Evolutionary conservation across 192 early-diverging fungal genomes (phyloP), one percentile per base, ranked within the genome.

Genomic region (Dissophora globulifera): DNA sequence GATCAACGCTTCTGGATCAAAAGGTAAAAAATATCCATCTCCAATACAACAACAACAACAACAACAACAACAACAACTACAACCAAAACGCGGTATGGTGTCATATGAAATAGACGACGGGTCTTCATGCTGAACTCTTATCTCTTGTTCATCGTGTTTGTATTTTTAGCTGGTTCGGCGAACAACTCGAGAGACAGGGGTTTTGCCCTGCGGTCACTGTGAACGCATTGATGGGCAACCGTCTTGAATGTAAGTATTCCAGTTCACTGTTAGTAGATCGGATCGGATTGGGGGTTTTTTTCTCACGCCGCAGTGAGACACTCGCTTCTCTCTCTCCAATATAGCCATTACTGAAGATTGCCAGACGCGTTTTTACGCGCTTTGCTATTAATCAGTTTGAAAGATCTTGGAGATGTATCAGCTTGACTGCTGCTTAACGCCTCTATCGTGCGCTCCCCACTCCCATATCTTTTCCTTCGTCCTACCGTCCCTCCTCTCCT

Each of bases 1-100:
- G 71, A 66, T 58, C 55, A 66, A 22, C 31, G 35, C 3, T 51
- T 75, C 1, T 75, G 71, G 71, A 75, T 75, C 57, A 75, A 75
- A 45, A 75, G 71, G 71, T 64, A 45, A n/a, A 45, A 45, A 9
- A n/a, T n/a, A n/a, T 9, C 5, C n/a, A n/a, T 9, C 6, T 12
- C 16, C 9, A 45, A 6, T 19, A 35, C 5, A 38, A 38, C 19
- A 55, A 35, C 7, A 20, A 35, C 20, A 23, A 33, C 25, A 47
- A 32, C 29, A 30, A 42, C 29, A 61, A 23, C 6, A 20, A 48
- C 11, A 46, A 33, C n/a, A 11, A 47, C 7, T 6, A 25, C 15
- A 35, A 49, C n/a, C n/a, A 33, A n/a, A n/a, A 29, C 26, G 6
- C 22, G 25, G n/a, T 29, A 26, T 58, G 30, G 12, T 33, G 6